Evolutionary conservation across 1,284 basidiomycete genomes (phyloP).

Genomic region (Cutaneotrichosporon arboriforme): DNA sequence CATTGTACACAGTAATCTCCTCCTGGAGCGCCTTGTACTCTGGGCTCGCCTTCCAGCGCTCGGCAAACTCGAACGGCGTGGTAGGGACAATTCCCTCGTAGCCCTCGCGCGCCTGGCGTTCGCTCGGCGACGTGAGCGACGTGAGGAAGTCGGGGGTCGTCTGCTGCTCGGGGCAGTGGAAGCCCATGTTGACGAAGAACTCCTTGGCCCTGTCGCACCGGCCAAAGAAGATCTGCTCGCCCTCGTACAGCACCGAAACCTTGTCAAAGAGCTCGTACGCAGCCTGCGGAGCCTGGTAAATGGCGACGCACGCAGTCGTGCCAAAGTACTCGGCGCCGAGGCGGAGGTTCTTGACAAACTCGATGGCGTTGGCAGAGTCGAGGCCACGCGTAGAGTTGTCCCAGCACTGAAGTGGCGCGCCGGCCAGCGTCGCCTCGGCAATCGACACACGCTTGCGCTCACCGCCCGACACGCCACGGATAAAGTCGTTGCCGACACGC

Average conservation of each 20-base stretch:
- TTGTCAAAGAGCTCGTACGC: slow-evolving; percentile 61
- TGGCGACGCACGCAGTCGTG: slow-evolving; percentile 43
- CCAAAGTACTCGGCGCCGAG: slow-evolving; percentile 51
- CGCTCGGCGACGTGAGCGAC: slow-evolving; percentile 58
- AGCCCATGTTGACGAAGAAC: slow-evolving; percentile 75
- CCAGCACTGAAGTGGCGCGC: slow-evolving; percentile 48
- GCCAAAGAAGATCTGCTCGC: slow-evolving; percentile 78
- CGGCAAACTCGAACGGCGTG: slow-evolving; percentile 58
- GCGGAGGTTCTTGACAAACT: slow-evolving; percentile 54
- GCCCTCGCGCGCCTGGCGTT: slow-evolving; percentile 55
- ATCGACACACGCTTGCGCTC: slow-evolving; percentile 56
- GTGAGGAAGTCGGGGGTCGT: slow-evolving; percentile 57
- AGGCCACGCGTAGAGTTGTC: slow-evolving; percentile 55
- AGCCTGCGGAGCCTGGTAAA: slow-evolving; percentile 53
- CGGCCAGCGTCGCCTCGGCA: slow-evolving; percentile 48
- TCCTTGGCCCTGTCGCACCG: slow-evolving; percentile 63
- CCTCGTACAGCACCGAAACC: slow-evolving; percentile 69
- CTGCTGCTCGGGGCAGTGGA: slow-evolving; percentile 52
- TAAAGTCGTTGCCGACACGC: slow-evolving; percentile 48
- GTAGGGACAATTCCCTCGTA: slow-evolving; percentile 54
- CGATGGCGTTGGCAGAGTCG: slow-evolving; percentile 55
- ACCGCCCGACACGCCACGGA: slow-evolving; percentile 54
- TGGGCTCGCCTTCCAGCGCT: slow-evolving; percentile 40
- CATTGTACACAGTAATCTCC: slow-evolving; percentile 46
- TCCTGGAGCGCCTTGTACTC: slow-evolving; percentile 41